A percentile compares a stretch with the other conserved stretches of the same genome.
These are phyloP conservation scores for Anaeromyces robustus DNA, from an alignment of 192 early-diverging fungal species.

Conservation along the genomic window DNA sequence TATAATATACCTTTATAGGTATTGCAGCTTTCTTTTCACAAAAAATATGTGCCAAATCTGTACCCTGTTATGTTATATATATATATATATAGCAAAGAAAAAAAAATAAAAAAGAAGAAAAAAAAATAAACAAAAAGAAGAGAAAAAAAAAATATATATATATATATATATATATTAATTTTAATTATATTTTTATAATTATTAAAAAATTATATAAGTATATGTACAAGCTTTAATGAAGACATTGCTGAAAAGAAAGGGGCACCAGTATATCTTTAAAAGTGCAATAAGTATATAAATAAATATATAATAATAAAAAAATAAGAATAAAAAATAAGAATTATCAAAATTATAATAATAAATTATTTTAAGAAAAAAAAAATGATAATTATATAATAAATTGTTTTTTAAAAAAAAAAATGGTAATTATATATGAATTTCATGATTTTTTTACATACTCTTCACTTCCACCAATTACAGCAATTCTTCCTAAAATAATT, in stretches of 20 bases:
- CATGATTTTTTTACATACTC: too few species aligned
- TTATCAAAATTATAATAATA: too few species aligned
- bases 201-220: neutral
- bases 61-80: slow-evolving; percentile 39
- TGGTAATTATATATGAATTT: too few species aligned
- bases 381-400: too few species aligned
- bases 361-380: too few species aligned
- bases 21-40: slow-evolving; percentile 63
- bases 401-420: too few species aligned
- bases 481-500: slow-evolving; percentile 40
- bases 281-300: neutral
- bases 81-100: too few species aligned
- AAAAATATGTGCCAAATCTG: slow-evolving; percentile 68
- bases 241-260: slow-evolving; percentile 74
- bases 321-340: neutral
- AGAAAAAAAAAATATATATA: neutral
- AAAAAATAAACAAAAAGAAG: neutral
- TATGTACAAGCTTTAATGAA: slow-evolving; percentile 50
- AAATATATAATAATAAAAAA: neutral
- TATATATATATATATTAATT: neutral
- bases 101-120: too few species aligned
- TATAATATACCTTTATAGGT: slow-evolving; percentile 47
- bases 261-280: slow-evolving; percentile 67
- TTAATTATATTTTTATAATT: neutral
- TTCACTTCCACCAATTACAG: slow-evolving; percentile 65